Percentiles rank a stretch among this genome's conserved stretches.
phyloP scores from a whole-genome alignment of 305 asterid species.

The Fraxinus sp. region DNA sequence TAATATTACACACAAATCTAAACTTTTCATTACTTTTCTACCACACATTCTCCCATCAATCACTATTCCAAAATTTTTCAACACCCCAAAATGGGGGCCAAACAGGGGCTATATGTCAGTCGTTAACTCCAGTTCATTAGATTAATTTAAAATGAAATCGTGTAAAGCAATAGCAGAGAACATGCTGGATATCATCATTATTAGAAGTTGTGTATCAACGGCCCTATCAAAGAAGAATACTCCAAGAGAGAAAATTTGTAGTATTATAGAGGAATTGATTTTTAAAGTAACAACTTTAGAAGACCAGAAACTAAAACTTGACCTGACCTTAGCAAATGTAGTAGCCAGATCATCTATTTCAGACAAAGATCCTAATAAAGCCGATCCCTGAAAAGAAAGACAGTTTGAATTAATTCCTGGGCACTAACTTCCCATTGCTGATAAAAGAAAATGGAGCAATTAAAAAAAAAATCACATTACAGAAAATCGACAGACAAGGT shows the following conservation, averaged over 20 bases:
- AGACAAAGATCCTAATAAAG: background rate
- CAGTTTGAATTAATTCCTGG: background rate
- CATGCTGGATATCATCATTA: background rate
- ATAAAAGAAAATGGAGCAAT: background rate
- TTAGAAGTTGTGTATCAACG: background rate
- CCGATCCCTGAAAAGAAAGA: background rate
- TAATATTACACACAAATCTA: no score
- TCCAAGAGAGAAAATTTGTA: background rate
- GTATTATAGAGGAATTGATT: background rate
- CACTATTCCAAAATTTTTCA: no score
- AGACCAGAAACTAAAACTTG: background rate
- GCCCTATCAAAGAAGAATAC: background rate
- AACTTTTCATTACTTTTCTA: no score
- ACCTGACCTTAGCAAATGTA: conserved; percentile 7
- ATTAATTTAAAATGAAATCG: background rate
- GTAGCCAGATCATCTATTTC: conserved; percentile 11
- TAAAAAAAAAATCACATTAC: background rate
- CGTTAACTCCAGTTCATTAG: background rate
- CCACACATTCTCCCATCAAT: no score
- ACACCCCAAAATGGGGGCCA: no score
- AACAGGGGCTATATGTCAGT: no score
- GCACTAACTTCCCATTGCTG: background rate
- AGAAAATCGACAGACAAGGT: background rate
- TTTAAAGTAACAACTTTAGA: background rate
- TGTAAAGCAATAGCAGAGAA: background rate